Conservation (phyloP, 2,329 filamentous ascomycete species). For the Pseudogymnoascus destructans region DNA sequence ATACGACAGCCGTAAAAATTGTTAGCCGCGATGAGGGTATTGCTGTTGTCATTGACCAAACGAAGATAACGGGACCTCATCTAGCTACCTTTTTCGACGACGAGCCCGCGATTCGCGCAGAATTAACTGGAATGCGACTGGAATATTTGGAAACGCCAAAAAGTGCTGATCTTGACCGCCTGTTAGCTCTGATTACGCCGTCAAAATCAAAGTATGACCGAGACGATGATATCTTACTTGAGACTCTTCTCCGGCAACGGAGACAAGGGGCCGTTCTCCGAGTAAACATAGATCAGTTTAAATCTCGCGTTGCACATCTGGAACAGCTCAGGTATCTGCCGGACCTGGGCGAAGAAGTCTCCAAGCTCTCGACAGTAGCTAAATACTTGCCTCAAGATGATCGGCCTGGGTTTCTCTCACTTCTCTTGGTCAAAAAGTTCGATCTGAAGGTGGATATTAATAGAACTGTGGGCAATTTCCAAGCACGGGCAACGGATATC, state of each 20-base stretch:
- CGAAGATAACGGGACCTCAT: conserved; percentile 62
- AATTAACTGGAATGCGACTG: conserved; percentile 52
- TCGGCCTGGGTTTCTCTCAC: conserved; percentile 69
- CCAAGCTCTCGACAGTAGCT: conserved; percentile 71
- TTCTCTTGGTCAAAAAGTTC: conserved; percentile 53
- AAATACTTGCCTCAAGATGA: conserved; percentile 97
- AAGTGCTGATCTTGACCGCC: conserved; percentile 65
- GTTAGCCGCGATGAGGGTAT: conserved; percentile 62
- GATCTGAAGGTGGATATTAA: conserved; percentile 51
- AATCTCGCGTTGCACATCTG: conserved; percentile 48
- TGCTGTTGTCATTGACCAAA: conserved; percentile 59
- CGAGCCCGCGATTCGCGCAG: conserved; percentile 47
- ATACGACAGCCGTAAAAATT: conserved; percentile 71
- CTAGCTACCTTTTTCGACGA: conserved; percentile 34
- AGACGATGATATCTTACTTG: conserved; percentile 88
- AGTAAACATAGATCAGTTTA: conserved; percentile 50
- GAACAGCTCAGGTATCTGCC: conserved; percentile 55
- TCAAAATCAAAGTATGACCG: conserved; percentile 79
- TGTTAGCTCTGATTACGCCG: conserved; percentile 78
- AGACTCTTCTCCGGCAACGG: conserved; percentile 76
- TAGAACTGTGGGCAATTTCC: conserved; percentile 52
- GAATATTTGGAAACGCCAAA: conserved; percentile 63
- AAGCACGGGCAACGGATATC: conserved; percentile 44
- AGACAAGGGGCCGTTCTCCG: conserved; percentile 75
- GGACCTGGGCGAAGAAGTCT: conserved; percentile 62